Evolutionary conservation across 768 basidiomycete species (phyloP).

Genomic region (Agaricus blazei): DNA sequence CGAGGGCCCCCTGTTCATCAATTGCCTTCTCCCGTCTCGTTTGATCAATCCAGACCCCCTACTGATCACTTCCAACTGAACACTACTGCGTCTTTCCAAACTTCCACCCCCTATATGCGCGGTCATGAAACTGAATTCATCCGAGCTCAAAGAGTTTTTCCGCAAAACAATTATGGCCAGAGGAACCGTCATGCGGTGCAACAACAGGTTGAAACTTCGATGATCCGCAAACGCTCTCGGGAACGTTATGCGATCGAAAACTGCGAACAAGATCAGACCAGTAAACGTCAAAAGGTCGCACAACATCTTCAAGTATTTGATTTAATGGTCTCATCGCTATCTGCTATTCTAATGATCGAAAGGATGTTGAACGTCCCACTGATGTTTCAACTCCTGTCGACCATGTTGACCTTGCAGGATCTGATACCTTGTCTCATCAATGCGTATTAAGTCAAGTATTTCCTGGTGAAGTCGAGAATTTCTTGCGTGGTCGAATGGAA

Average conservation of each 20-base stretch:
- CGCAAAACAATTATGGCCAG: background rate
- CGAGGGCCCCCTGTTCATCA: background rate
- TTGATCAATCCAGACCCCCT: background rate
- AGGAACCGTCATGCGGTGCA: background rate
- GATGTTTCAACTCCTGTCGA: background rate
- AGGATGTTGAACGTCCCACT: background rate
- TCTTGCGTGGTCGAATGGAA: background rate
- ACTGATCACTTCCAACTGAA: background rate
- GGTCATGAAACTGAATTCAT: background rate
- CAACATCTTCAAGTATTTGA: background rate
- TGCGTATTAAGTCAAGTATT: background rate
- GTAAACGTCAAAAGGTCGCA: constrained; percentile 1
- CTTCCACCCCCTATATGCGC: background rate
- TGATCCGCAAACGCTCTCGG: constrained; percentile 1
- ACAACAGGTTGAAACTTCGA: background rate
- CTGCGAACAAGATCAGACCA: background rate
- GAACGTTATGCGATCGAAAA: background rate
- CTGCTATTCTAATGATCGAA: background rate
- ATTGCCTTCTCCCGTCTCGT: constrained; percentile 3
- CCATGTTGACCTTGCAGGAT: background rate
- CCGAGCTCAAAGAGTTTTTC: background rate
- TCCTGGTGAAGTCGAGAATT: background rate
- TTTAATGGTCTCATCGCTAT: background rate
- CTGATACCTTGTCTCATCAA: background rate
- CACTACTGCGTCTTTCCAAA: background rate